Base-by-base conservation (phyloP, 805 yeast genomes). In the Limtongia smithiae region DNA sequence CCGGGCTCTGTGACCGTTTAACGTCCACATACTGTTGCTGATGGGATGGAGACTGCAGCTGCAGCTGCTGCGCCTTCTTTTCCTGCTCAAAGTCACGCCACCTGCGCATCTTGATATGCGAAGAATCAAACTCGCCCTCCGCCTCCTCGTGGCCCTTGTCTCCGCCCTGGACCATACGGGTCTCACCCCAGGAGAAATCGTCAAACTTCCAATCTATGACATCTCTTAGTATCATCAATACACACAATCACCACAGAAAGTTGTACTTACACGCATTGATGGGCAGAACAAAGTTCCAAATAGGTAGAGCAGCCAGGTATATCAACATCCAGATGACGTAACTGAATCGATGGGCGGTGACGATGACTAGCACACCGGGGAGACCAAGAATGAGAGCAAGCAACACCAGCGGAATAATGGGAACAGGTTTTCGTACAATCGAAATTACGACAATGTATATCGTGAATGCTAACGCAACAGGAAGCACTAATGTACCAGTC, bases 101-200 rank as follows among this genome's bases (percentile, higher is more conserved):
- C 51, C 91, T 76, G 74, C 83, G 86, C 91, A 91, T 90, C 43
- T 79, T 78, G 64, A 93, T 93, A 62, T 79, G 79, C 1, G 94
- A 81, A n/a, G 93, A 85, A 66, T 91, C 97, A 65, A 91, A 93
- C 54, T 81, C 62, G 60, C 97, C 97, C 37, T 78, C 85, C 20
- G 60, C 74, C 21, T 74, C 85, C 38, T 80, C 84, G 64, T 86
- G 93, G 20, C 77, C 79, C 60, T 82, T 79, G 60, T 74, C 81
- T 36, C 80, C 88, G 20, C 81, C 83, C 22, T 77, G 77, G 42
- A 89, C 80, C 20, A 82, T 76, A 74, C 97, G 78, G 5, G 97
- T 89, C 55, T 90, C 96, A 66, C 97, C 97, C 97, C 97, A 90
- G 65, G 89, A 80, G 70, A 90, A 90, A 65, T 90, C 97, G 67